phyloP scores from a whole-genome alignment of 768 basidiomycete species.

The Xerocomus spinulosus region DNA sequence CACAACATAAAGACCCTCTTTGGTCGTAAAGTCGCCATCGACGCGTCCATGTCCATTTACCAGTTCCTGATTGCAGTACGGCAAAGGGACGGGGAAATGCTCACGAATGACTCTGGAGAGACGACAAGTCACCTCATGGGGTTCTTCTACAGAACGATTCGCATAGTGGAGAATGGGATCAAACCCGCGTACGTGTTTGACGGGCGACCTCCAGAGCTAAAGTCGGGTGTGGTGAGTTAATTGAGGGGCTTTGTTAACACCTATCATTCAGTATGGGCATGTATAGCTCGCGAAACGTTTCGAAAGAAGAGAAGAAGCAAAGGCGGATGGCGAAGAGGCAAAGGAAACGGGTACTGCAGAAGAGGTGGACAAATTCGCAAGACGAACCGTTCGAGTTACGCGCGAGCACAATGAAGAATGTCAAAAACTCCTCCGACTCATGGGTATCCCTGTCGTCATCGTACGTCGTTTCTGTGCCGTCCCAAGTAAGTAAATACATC shows the following conservation, averaged over 20 bases:
- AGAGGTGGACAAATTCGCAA: conserved; percentile 85
- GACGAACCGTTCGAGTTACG: conserved; percentile 93
- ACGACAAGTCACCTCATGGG: conserved; percentile 99
- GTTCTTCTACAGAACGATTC: conserved; percentile 94
- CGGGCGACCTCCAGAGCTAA: conserved; percentile 96
- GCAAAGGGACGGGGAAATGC: conserved; percentile 92
- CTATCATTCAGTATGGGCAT: not conserved
- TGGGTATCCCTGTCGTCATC: conserved; percentile 95
- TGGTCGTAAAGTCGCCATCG: conserved; percentile 96
- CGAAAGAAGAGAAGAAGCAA: conserved; percentile 85
- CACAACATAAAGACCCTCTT: conserved; percentile 97
- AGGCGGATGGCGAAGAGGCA: conserved; percentile 92
- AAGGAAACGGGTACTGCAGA: conserved; percentile 94
- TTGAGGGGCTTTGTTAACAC: not conserved
- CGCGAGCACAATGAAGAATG: conserved; percentile 97
- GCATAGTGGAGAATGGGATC: conserved; percentile 98
- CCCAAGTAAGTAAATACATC: not conserved
- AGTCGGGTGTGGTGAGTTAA: conserved; percentile 86
- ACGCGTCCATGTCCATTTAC: conserved; percentile 96
- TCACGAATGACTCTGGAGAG: conserved; percentile 96
- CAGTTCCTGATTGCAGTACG: conserved; percentile 98
- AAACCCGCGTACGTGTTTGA: conserved; percentile 99
- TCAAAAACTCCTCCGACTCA: conserved; percentile 75
- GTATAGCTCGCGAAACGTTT: conserved; percentile 92
- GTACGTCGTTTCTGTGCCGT: conserved; percentile 42